Evolutionary conservation across 1,139 yeast species (phyloP), one percentile per base, ranked within the genome.

Genomic region (Yamadazyma diddensiae): DNA sequence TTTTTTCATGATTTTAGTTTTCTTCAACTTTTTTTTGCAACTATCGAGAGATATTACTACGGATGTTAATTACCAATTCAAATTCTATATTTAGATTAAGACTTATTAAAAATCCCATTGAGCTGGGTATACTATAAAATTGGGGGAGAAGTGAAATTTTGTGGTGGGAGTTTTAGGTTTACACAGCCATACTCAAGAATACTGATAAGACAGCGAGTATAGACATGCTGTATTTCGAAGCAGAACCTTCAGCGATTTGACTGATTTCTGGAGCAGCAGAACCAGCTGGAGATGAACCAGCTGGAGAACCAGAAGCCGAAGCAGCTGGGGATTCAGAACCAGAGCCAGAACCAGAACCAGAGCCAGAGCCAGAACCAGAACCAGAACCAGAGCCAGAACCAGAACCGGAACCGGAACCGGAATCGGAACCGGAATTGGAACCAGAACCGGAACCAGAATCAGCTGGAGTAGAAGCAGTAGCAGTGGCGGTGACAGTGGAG

Each of bases 201-300:
- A 34, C 26, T 15, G 38, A 24, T n/a, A 29, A 16, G 6, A 33
- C 17, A 8, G 39, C 32, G 8, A 37, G 4, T 15, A 38, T 1
- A 10, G 43, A 37, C 16, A 30, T 24, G 26, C 34, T 21, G 17
- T 22, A 20, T 29, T 23, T 37, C 6, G 41, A 26, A 21, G 31
- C 40, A 24, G 38, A 19, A 29, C 36, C 36, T 32, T 36, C 38
- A 17, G 28, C 24, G 12, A 25, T 13, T 28, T 21, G 21, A 19
- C 22, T 15, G 15, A 24, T 24, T 12, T 25, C 31, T 23, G 37
- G 33, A 17, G 35, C 21, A 31, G 15, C 31, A 12, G 31, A 24
- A 14, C 24, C 25, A 30, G 29, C 8, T n/a, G n/a, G n/a, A 12
- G 11, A 5, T 5, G 34, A 26, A 16, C 9, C 26, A 5, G 21